Base-by-base conservation (phyloP, 805 yeast species). In the Hanseniaspora lindneri region DNA sequence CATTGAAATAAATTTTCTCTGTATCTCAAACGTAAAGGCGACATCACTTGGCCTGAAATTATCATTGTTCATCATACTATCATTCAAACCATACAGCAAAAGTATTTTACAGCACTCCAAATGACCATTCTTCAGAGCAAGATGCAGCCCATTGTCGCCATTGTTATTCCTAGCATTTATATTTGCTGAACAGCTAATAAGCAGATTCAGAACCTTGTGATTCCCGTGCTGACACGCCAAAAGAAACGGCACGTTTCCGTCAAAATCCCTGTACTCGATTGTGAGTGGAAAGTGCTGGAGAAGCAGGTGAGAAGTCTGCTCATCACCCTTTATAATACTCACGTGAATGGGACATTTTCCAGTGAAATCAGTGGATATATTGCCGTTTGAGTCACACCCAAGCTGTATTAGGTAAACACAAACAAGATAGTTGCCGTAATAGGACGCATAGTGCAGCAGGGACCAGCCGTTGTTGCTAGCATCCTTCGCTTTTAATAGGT, bases 61-160 rank as follows among this genome's bases (percentile, higher is more conserved):
- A n/a, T 70, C 69, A 13, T 63, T 60, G 60, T 84, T 84, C 30
- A 66, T 60, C 20, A 70, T 56, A 20, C 67, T 63, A 33, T 70
- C 71, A 51, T 77, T 73, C 1, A 76, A 74, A 2, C 58, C 60
- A 36, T 58, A 58, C 16, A 65, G 67, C 0, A 80, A 61, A 39
- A 83, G 62, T 29, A 79, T 58, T 46, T 73, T 69, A 52, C 77
- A 62, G 40, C 83, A 77, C 41, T 73, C 73, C 14, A 74, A 56
- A 52, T 76, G 74, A 5, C 88, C 89, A 55, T 71, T 75, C 49
- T 81, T 80, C 54, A 84, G 72, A 0, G 96, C 94, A 46, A 82
- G 68, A 63, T 89, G 97, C 36, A 89, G 65, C 0, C 95, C 85
- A 2, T 94, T 79, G 58, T 86, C 83, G 1, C 92, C 94, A 14